These are phyloP conservation scores for Ceratocystis huliohia DNA, from an alignment of 2,329 filamentous ascomycete genomes.

Conservation along the genomic window DNA sequence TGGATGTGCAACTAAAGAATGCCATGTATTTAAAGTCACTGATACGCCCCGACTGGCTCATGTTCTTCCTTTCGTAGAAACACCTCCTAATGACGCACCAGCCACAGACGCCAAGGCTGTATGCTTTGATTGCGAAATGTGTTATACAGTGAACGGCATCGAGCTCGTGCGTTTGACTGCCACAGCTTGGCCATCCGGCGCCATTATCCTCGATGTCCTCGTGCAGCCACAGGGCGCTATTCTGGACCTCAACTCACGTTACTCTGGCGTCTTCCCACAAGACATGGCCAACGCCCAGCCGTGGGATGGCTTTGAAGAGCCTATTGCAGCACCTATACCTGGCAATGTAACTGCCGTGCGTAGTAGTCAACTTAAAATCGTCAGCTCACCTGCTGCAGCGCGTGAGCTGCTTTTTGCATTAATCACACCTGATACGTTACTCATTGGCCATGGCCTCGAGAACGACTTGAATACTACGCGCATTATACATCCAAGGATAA, in stretches of 20 bases:
- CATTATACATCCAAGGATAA: conserved; percentile 69
- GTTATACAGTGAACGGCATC: conserved; percentile 76
- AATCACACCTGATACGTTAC: conserved; percentile 61
- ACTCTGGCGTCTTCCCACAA: conserved; percentile 72
- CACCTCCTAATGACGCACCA: conserved; percentile 48
- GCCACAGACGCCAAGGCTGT: conserved; percentile 49
- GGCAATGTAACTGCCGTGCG: conserved; percentile 26
- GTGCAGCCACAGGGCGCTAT: conserved; percentile 74
- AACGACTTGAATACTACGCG: conserved; percentile 84
- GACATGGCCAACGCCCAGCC: conserved; percentile 58
- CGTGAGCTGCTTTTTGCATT: conserved; percentile 64
- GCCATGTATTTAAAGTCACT: conserved; percentile 79
- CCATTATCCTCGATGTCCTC: conserved; percentile 66
- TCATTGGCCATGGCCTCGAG: conserved; percentile 88
- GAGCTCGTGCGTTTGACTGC: conserved; percentile 85
- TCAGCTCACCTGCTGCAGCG: conserved; percentile 60
- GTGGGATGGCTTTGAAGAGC: conserved; percentile 32
- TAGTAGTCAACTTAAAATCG: conserved; percentile 48
- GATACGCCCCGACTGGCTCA: conserved; percentile 64
- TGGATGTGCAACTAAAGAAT: conserved; percentile 58
- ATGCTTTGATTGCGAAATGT: conserved; percentile 95
- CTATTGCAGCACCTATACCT: conserved; percentile 24
- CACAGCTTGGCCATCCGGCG: conserved; percentile 70
- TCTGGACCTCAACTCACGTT: conserved; percentile 82
- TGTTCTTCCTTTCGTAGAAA: conserved; percentile 66